Evolutionary conservation across 352 stramenopile genomes (phyloP).

Genomic region (Phytophthora hybrid): DNA sequence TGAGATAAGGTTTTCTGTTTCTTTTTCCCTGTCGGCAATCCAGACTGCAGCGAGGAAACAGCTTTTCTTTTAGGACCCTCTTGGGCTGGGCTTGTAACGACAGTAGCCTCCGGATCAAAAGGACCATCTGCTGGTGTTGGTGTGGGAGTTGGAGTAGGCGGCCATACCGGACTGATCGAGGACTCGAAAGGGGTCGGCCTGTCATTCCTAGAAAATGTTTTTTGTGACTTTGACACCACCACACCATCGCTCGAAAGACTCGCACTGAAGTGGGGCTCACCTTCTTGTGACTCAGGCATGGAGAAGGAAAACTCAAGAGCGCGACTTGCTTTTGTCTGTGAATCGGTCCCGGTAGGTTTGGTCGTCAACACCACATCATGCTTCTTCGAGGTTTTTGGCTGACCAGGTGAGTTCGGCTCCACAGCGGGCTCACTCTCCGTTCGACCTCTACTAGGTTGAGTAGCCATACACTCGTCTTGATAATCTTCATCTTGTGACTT

Average conservation of each 20-base stretch:
- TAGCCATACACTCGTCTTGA: slow-evolving; percentile 56
- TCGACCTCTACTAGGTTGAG: slow-evolving; percentile 45
- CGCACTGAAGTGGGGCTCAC: slow-evolving; percentile 46
- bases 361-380: slow-evolving; percentile 28
- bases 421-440: slow-evolving; percentile 18
- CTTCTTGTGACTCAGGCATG: slow-evolving; percentile 66
- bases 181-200: slow-evolving; percentile 29
- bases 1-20: slow-evolving; percentile 24
- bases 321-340: slow-evolving; percentile 59
- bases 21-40: slow-evolving; percentile 16
- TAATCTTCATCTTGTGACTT: slow-evolving; percentile 33
- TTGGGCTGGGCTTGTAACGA: neutral
- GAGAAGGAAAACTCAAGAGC: slow-evolving; percentile 77
- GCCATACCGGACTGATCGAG: slow-evolving; percentile 39
- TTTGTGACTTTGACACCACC: slow-evolving; percentile 33
- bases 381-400: slow-evolving; percentile 41
- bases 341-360: slow-evolving; percentile 27
- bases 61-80: slow-evolving; percentile 27
- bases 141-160: slow-evolving; percentile 19
- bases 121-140: slow-evolving; percentile 18
- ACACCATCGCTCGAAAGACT: slow-evolving; percentile 46
- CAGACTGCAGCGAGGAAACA: slow-evolving; percentile 4
- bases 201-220: slow-evolving; percentile 24
- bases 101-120: slow-evolving; percentile 1
- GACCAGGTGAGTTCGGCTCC: slow-evolving; percentile 16